phyloP scores from a whole-genome alignment of 2,329 filamentous ascomycete genomes.

The Onygena corvina region DNA sequence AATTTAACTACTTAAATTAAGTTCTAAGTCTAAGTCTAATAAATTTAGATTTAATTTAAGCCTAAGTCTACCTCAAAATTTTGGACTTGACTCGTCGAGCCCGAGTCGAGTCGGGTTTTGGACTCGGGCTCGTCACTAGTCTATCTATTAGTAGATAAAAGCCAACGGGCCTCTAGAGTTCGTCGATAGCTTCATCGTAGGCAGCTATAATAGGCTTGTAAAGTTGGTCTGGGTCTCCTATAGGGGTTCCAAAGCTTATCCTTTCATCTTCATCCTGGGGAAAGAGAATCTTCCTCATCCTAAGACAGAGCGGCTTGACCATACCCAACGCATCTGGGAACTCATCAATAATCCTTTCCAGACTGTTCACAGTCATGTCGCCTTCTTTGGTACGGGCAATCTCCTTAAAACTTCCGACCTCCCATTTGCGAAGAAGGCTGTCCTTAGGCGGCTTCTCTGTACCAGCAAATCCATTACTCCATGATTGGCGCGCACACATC shows the following conservation, averaged over 20 bases:
- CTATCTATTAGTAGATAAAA: no score
- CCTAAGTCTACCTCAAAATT: no score
- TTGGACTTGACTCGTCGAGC: no score
- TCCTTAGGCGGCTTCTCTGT: background rate
- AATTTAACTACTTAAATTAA: no score
- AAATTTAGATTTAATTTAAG: no score
- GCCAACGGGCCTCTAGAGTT: no score
- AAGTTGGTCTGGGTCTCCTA: constrained; percentile 13
- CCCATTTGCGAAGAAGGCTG: constrained; percentile 18
- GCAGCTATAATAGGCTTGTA: constrained; percentile 17
- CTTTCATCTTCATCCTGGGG: constrained; percentile 4
- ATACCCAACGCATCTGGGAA: constrained; percentile 20
- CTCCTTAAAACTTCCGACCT: constrained; percentile 19
- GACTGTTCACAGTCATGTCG: constrained; percentile 16
- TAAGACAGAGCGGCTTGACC: constrained; percentile 19
- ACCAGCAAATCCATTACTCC: background rate
- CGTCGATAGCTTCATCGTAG: constrained; percentile 16
- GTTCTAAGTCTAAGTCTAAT: no score
- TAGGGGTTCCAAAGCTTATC: constrained; percentile 13
- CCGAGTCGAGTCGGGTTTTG: no score
- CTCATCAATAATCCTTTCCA: constrained; percentile 19
- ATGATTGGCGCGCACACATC: constrained; percentile 8
- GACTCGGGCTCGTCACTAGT: no score
- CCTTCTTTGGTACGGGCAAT: constrained; percentile 18
- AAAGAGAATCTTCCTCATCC: constrained; percentile 17